phyloP scores from a whole-genome alignment of 345 rosid species.

The Adansonia digitata region DNA sequence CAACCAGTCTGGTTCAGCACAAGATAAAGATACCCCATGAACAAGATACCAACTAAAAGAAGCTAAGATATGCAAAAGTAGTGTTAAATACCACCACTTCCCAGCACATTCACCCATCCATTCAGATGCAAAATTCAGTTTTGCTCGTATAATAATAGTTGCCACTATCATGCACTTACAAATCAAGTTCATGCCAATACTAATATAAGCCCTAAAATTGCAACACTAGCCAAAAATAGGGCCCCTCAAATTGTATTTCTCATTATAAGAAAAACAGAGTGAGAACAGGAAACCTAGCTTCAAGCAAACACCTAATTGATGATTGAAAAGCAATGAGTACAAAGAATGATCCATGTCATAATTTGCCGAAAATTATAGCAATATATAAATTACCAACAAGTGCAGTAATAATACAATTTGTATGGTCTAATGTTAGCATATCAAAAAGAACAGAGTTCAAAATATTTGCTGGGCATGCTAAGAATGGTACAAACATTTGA shows the following conservation, averaged over 20 bases:
- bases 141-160: too few species aligned
- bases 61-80: neutral
- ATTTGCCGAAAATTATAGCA: neutral
- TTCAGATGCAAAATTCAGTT: neutral
- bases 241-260: neutral
- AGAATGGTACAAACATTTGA: neutral
- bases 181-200: neutral
- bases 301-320: neutral
- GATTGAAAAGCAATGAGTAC: neutral
- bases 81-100: neutral
- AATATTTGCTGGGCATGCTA: neutral
- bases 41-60: neutral
- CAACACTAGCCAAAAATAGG: neutral
- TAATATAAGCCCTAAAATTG: neutral
- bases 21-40: neutral
- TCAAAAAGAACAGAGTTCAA: neutral
- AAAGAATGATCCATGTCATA: neutral
- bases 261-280: neutral
- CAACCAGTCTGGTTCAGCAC: slow-evolving; percentile 53
- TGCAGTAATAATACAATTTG: neutral
- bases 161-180: neutral
- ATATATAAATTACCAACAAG: neutral
- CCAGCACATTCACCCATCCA: neutral
- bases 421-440: neutral
- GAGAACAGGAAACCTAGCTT: neutral